phyloP scores from a whole-genome alignment of 495 filamentous ascomycete genomes.

The Neurospora sp. region DNA sequence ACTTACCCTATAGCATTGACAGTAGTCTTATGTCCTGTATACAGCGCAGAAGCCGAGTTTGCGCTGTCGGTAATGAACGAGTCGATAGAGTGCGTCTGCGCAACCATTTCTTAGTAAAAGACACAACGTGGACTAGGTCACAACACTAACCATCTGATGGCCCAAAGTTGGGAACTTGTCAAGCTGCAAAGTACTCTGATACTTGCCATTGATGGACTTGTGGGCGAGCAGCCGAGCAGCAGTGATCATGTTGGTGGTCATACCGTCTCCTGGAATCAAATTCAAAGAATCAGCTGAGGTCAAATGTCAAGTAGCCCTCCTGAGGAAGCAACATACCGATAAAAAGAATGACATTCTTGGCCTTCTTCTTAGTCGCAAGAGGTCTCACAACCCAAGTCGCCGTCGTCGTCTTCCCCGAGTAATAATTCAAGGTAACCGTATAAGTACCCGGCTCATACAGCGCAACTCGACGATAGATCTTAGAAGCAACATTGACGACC shows the following conservation, averaged over 20 bases:
- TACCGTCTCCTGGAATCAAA: conserved; percentile 44
- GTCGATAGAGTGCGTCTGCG: conserved; percentile 57
- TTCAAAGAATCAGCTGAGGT: not conserved
- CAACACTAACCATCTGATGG: conserved; percentile 46
- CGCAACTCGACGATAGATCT: conserved; percentile 56
- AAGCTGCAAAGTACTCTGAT: conserved; percentile 54
- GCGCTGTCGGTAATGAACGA: conserved; percentile 69
- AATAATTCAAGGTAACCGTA: conserved; percentile 59
- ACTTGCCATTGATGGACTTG: conserved; percentile 65
- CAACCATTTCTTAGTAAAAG: not conserved
- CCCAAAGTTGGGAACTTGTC: conserved; percentile 65
- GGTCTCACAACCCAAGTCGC: conserved; percentile 65
- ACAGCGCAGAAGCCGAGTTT: conserved; percentile 64
- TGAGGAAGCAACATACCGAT: conserved; percentile 37
- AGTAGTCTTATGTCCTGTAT: conserved; percentile 63
- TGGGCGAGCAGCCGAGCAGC: conserved; percentile 66
- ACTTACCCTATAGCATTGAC: conserved; percentile 57
- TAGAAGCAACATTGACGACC: conserved; percentile 60
- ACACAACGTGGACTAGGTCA: not conserved
- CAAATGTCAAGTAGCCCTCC: not conserved
- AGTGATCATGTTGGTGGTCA: conserved; percentile 70
- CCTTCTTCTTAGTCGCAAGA: conserved; percentile 49
- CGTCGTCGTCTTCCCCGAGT: conserved; percentile 49
- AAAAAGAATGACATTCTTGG: conserved; percentile 72
- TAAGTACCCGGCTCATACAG: conserved; percentile 63